These are phyloP conservation scores for Penicillium brevicompactum DNA, from an alignment of 2,329 filamentous ascomycete genomes.

Conservation along the genomic window DNA sequence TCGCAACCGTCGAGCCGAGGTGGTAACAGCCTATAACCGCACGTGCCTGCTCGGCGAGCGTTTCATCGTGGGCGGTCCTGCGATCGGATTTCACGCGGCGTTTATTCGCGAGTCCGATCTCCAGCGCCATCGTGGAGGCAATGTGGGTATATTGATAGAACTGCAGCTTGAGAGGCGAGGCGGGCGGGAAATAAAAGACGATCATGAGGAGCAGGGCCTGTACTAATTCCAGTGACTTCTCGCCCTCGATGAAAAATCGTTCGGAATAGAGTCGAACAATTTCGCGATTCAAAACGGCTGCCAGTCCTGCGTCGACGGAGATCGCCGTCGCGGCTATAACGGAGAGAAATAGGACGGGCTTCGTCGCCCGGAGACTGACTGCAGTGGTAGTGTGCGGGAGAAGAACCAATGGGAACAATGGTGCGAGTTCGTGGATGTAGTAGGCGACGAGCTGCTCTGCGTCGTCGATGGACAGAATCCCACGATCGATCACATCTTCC, in stretches of 20 bases:
- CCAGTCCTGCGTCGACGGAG: slow-evolving; percentile 51
- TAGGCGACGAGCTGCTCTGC: slow-evolving; percentile 35
- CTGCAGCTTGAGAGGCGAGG: slow-evolving; percentile 51
- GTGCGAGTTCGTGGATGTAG: slow-evolving; percentile 33
- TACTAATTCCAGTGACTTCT: slow-evolving; percentile 56
- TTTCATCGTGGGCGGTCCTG: slow-evolving; percentile 27
- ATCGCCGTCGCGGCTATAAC: slow-evolving; percentile 68
- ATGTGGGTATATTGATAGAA: slow-evolving; percentile 57
- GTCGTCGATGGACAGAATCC: slow-evolving; percentile 33
- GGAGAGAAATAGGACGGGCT: slow-evolving; percentile 70
- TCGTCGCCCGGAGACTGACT: slow-evolving; percentile 39
- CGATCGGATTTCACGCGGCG: slow-evolving; percentile 26
- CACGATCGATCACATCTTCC: slow-evolving; percentile 35
- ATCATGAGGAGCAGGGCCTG: slow-evolving; percentile 53
- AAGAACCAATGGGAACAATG: slow-evolving; percentile 34
- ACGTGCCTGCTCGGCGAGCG: slow-evolving; percentile 37
- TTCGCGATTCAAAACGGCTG: slow-evolving; percentile 50
- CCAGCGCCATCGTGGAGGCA: slow-evolving; percentile 54
- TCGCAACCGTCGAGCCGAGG: slow-evolving; percentile 37
- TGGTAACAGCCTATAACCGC: slow-evolving; percentile 38
- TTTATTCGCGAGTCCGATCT: slow-evolving; percentile 43
- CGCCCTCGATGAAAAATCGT: slow-evolving; percentile 51
- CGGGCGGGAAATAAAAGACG: slow-evolving; percentile 54
- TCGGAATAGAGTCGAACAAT: slow-evolving; percentile 53
- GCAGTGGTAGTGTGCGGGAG: slow-evolving; percentile 33